Percentiles rank a stretch among this genome's conserved stretches.
Conservation (phyloP, 2,329 filamentous ascomycete species). For the Epichloe festucae region DNA sequence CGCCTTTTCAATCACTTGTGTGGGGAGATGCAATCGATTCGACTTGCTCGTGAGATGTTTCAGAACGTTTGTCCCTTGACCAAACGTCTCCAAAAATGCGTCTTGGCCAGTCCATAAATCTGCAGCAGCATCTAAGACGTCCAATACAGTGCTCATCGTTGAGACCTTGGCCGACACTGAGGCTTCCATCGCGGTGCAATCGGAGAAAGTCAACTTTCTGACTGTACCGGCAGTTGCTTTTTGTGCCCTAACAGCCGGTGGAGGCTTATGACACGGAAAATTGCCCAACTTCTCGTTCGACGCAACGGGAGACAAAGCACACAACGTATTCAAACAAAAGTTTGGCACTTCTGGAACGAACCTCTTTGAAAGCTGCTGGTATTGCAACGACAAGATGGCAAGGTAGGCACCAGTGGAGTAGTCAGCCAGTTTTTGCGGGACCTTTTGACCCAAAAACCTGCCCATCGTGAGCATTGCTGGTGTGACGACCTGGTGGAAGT, state of each 20-base stretch:
- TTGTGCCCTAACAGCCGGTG: constrained; percentile 36
- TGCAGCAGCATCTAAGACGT: constrained; percentile 54
- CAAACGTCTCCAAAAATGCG: constrained; percentile 69
- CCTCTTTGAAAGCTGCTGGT: constrained; percentile 70
- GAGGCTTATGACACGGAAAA: constrained; percentile 49
- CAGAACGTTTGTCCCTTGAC: constrained; percentile 45
- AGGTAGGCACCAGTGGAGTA: constrained; percentile 65
- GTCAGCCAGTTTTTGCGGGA: constrained; percentile 50
- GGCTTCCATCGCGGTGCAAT: constrained; percentile 32
- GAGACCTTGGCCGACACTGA: constrained; percentile 39
- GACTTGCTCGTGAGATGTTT: constrained; percentile 45
- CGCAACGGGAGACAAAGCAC: constrained; percentile 47
- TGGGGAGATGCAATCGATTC: constrained; percentile 37
- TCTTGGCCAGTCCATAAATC: constrained; percentile 62
- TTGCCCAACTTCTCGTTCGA: constrained; percentile 32
- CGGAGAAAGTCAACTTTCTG: constrained; percentile 45
- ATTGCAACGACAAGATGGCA: constrained; percentile 67
- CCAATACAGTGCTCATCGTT: constrained; percentile 48
- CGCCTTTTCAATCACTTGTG: constrained; percentile 25
- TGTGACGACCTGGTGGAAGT: constrained; percentile 91
- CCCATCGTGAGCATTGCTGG: constrained; percentile 77
- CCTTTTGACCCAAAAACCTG: constrained; percentile 68
- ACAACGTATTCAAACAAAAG: constrained; percentile 64
- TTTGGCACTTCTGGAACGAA: constrained; percentile 83
- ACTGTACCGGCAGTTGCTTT: constrained; percentile 25